Evolutionary conservation across 139 green algal species (phyloP), one percentile per base, ranked within the genome.

Genomic region (Trebouxia sp.): DNA sequence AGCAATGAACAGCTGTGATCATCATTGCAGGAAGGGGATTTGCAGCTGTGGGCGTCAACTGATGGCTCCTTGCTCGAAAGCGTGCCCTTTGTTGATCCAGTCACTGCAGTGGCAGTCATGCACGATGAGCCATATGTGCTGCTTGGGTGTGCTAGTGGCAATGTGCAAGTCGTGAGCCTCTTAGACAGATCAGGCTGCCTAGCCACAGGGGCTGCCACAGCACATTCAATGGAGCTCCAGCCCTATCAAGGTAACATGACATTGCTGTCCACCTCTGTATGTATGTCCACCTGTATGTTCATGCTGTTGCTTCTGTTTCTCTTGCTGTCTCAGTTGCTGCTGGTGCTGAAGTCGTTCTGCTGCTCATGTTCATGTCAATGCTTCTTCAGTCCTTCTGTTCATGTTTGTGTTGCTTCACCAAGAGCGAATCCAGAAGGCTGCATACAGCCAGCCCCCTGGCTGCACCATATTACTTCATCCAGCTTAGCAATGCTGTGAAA

Each of bases 131-230:
- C 87, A 0, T 91, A 87, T 45, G 30, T 91, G 8, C 45, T 90
- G 26, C 76, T 91, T 32, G 87, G 83, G 58, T 90, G 86, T 69
- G 77, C 79, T 37, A 84, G 77, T n/a, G 87, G 87, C 43, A 76
- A 75, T 43, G n/a, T 85, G 45, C 80, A 83, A 26, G 80, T 90
- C 0, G 83, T 84, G 14, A 62, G 58, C 17, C 56, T 91, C 56
- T 32, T 87, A 38, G 80, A 81, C n/a, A 47, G 28, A 1, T 26
- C n/a, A 17, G 79, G 83, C 28, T 28, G 1, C 9, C 39, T 76
- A n/a, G 86, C 84, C 3, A 41, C 47, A 0, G 84, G 78, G 3
- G 82, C 69, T 9, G 24, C 20, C 6, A 53, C 72, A 7, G 80
- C 70, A 1, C 32, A 39, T 30, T 76, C 66, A 30, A 42, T 91